Base-by-base conservation (phyloP, 2,329 filamentous ascomycete species). In the Fusarium veterinarium region DNA sequence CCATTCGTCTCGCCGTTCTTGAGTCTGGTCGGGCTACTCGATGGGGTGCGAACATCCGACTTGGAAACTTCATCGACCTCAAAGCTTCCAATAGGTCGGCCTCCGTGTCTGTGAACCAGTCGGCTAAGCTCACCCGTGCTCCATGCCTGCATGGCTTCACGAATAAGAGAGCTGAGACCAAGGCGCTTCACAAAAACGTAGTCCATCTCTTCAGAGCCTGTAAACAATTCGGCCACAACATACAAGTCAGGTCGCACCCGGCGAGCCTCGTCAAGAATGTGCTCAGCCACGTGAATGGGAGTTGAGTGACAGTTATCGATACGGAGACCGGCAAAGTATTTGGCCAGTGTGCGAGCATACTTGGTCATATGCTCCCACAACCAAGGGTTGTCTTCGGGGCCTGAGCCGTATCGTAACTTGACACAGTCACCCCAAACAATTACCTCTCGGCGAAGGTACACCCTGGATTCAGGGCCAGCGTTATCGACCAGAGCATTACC, bases 391-490 rank as follows among this genome's bases (percentile, higher is more conserved):
- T 98, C 96, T 59, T 95, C 84, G 0, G 92, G 93, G 1, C 90
- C 87, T 31, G 85, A 87, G 38, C 96, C 96, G 79, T 98, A 99
- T 23, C 96, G 91, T 59, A 99, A 88, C 85, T 99, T 99, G 71
- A 98, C 96, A 80, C 97, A 99, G 80, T 99, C 96, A 19, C 95
- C 95, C 96, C 96, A 99, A 35, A 98, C 93, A 75, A 99, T 98
- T 68, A 99, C 94, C 81, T 99, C 95, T 75, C 96, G 90, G 58
- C 94, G 90, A n/a, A 99, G 88, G 79, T 99, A 99, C n/a, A 95
- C 95, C 62, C 92, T 91, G 13, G 95, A 97, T 51, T 93, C 87
- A 0, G 95, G 92, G 0, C 97, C 97, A 35, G 96, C 96, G 78
- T 98, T 96, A 83, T 99, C 96, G 46, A 94, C 88, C 82, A 98